Evolutionary conservation across 208 protist species (phyloP).

Genomic region (Trypanosoma brucei): DNA sequence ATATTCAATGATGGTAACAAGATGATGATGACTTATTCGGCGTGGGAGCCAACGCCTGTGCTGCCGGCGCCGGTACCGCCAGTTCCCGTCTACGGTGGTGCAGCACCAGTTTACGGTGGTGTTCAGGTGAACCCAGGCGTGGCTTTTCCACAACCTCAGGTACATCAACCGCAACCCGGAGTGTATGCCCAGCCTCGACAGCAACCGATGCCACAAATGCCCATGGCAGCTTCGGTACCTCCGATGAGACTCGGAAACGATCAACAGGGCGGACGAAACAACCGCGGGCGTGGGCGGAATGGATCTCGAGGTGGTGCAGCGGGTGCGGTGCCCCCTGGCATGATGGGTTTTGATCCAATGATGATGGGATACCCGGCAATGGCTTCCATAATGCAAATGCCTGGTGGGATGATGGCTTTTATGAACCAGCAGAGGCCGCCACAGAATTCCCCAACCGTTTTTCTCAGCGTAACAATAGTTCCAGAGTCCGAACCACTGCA

Average conservation of each 20-base stretch:
- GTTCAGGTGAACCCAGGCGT: conserved; percentile 10
- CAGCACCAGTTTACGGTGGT: conserved; percentile 19
- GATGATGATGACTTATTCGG: conserved; percentile 72
- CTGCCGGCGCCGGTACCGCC: conserved; percentile 16
- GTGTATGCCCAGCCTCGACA: conserved; percentile 25
- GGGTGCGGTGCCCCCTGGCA: neutral
- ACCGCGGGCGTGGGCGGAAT: conserved; percentile 20
- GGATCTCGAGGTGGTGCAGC: conserved; percentile 16
- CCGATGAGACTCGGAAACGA: conserved; percentile 25
- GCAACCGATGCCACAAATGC: conserved; percentile 24
- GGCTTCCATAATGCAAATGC: conserved; percentile 29
- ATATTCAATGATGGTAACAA: conserved; percentile 89
- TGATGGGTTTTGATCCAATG: conserved; percentile 41
- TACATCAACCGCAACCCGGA: conserved; percentile 10
- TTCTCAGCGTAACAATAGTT: conserved; percentile 72
- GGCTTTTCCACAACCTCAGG: conserved; percentile 14
- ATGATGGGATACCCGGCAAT: conserved; percentile 20
- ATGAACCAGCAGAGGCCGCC: conserved; percentile 25
- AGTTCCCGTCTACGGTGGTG: conserved; percentile 9
- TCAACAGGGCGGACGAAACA: conserved; percentile 21
- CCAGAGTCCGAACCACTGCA: conserved; percentile 76
- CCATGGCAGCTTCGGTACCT: conserved; percentile 12
- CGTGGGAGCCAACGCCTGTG: conserved; percentile 22
- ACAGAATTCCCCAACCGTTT: conserved; percentile 55
- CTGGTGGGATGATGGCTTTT: conserved; percentile 17